phyloP scores from a whole-genome alignment of 257 asterid species.

The Lavandula angustifolia region DNA sequence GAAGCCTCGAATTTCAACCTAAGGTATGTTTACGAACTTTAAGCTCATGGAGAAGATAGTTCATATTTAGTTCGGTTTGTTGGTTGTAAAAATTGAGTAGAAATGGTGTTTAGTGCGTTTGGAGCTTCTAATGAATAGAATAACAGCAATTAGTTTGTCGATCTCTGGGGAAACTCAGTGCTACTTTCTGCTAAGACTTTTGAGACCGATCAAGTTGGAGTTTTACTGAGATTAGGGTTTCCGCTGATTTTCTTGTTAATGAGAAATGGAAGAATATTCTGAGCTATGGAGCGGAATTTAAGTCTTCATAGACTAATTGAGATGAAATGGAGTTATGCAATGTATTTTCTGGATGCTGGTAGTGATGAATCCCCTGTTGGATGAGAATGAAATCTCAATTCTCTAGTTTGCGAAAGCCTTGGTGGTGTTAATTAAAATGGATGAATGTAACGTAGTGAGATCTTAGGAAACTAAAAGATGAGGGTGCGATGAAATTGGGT shows the following conservation, averaged over 20 bases:
- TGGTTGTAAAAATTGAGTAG: slow-evolving; percentile 5
- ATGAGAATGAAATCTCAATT: not conserved
- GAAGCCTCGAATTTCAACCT: slow-evolving; percentile 6
- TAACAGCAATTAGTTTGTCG: not conserved
- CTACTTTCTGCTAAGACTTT: slow-evolving; percentile 7
- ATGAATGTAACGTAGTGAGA: too few relatives aligned
- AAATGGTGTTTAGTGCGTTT: not conserved
- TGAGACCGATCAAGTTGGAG: not conserved
- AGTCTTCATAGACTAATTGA: not conserved
- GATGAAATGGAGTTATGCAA: not conserved
- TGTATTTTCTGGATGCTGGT: not conserved
- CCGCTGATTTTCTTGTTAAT: not conserved
- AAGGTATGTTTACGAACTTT: slow-evolving; percentile 23
- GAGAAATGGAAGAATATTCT: not conserved
- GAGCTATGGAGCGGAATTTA: not conserved
- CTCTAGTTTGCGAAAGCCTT: not conserved
- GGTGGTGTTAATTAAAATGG: not conserved
- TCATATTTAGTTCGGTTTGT: not conserved
- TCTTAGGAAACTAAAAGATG: not conserved
- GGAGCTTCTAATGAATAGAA: not conserved
- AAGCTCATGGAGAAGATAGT: slow-evolving; percentile 4
- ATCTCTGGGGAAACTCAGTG: not conserved
- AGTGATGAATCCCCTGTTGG: not conserved
- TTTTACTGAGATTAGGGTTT: slow-evolving; percentile 18
- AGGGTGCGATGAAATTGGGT: not conserved